Evolutionary conservation across 805 yeast species (phyloP).

Genomic region (Yueomyces sinensis): DNA sequence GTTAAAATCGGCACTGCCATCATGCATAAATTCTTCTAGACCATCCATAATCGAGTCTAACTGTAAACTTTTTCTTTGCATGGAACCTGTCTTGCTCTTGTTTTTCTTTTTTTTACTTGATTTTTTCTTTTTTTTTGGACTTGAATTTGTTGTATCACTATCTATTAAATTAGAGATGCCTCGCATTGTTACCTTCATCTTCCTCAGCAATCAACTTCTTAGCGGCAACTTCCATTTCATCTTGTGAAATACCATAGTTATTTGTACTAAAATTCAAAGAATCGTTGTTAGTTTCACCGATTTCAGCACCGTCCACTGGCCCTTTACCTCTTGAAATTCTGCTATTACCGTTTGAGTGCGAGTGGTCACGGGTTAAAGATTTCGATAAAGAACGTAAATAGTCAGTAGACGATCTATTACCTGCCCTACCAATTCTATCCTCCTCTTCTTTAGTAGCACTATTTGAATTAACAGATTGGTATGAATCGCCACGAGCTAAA

Average conservation of each 20-base stretch:
- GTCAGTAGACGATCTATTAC: conserved; percentile 22
- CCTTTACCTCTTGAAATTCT: no score
- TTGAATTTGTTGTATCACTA: background rate
- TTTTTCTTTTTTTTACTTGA: background rate
- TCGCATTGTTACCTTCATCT: background rate
- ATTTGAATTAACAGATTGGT: conserved; percentile 42
- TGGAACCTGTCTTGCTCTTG: background rate
- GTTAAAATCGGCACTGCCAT: conserved; percentile 2
- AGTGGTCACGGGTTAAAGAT: conserved; percentile 19
- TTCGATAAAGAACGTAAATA: conserved; percentile 40
- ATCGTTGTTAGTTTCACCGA: no score
- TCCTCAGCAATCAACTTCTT: background rate
- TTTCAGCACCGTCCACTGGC: no score
- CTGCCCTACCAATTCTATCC: conserved; percentile 10
- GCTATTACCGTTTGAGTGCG: no score
- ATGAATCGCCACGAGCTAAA: conserved; percentile 67
- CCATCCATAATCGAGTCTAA: conserved; percentile 13
- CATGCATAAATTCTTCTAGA: conserved; percentile 12
- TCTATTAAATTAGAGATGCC: conserved; percentile 2
- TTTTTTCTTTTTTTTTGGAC: background rate
- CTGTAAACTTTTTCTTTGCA: background rate
- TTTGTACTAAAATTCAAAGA: conserved; percentile 12
- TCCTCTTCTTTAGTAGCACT: conserved; percentile 19
- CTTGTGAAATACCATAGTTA: conserved; percentile 19
- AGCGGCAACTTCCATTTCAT: conserved; percentile 17